Conservation (phyloP, 176 grass and related monocot genomes). For the Oryza punctata region DNA sequence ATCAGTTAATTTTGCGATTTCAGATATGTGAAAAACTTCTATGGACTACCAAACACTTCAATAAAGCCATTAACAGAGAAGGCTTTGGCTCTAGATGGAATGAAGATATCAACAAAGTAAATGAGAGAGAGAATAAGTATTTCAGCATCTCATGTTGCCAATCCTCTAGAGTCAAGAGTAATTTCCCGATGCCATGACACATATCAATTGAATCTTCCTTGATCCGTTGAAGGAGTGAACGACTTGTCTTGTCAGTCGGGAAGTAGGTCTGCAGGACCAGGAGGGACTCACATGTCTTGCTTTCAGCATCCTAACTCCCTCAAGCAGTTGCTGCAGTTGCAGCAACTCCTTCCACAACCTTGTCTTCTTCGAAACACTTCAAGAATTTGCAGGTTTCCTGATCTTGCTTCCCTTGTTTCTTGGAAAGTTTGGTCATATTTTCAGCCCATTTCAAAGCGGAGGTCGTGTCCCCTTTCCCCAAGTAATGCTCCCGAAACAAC, state of each 20-base stretch:
- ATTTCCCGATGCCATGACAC: constrained; percentile 35
- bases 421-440: too few species aligned
- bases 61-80: too few species aligned
- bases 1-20: too few species aligned
- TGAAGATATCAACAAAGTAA: neutral
- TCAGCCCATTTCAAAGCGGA: too few species aligned
- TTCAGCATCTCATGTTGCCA: constrained; percentile 41
- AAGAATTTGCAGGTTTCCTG: too few species aligned
- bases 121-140: neutral
- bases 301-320: constrained; percentile 45
- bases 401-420: too few species aligned
- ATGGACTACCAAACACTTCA: too few species aligned
- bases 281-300: constrained; percentile 51
- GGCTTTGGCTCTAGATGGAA: too few species aligned
- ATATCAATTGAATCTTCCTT: constrained; percentile 59
- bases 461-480: constrained; percentile 33
- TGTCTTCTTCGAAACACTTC: constrained; percentile 45
- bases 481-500: constrained; percentile 63
- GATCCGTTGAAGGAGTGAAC: constrained; percentile 44
- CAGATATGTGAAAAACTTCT: too few species aligned
- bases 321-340: constrained; percentile 24
- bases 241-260: constrained; percentile 36
- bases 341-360: constrained; percentile 50
- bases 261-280: constrained; percentile 37
- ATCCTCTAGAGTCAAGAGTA: constrained; percentile 16